These are phyloP conservation scores for Spinellus fusiger DNA, from an alignment of 192 early-diverging fungal genomes.

Conservation along the genomic window DNA sequence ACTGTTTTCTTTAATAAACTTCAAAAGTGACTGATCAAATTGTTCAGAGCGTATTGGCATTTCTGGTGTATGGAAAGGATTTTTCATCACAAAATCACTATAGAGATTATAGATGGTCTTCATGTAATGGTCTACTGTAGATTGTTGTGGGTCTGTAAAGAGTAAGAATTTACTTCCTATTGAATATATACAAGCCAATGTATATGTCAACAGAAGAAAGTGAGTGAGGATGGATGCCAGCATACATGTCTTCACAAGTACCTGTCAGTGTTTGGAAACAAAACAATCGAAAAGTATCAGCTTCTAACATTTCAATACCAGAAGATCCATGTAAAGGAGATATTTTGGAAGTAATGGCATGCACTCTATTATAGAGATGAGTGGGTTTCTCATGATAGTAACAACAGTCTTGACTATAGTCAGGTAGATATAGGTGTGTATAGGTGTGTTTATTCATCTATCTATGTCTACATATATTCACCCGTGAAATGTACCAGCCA, in stretches of 20 bases:
- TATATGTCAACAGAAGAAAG: background rate
- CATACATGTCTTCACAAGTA: constrained; percentile 20
- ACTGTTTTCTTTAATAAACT: constrained; percentile 65
- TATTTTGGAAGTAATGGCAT: constrained; percentile 91
- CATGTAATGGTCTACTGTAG: constrained; percentile 58
- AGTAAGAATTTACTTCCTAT: constrained; percentile 94
- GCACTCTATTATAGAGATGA: constrained; percentile 59
- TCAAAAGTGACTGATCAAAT: constrained; percentile 79
- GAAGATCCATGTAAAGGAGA: constrained; percentile 75
- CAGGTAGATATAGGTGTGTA: background rate
- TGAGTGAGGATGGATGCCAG: background rate
- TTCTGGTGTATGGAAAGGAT: constrained; percentile 96
- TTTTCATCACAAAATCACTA: constrained; percentile 97
- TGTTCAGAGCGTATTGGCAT: constrained; percentile 97
- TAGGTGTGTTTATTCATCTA: background rate
- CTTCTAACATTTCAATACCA: constrained; percentile 90
- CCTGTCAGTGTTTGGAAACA: constrained; percentile 94
- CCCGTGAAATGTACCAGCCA: constrained; percentile 97
- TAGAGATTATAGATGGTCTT: constrained; percentile 80
- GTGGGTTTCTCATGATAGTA: background rate
- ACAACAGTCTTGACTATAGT: background rate
- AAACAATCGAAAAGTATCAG: constrained; percentile 83
- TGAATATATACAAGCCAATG: too few relatives aligned
- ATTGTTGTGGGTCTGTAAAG: constrained; percentile 74
- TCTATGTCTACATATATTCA: constrained; percentile 25